phyloP scores from a whole-genome alignment of 2,329 filamentous ascomycete species.

The Alternaria consortialis region DNA sequence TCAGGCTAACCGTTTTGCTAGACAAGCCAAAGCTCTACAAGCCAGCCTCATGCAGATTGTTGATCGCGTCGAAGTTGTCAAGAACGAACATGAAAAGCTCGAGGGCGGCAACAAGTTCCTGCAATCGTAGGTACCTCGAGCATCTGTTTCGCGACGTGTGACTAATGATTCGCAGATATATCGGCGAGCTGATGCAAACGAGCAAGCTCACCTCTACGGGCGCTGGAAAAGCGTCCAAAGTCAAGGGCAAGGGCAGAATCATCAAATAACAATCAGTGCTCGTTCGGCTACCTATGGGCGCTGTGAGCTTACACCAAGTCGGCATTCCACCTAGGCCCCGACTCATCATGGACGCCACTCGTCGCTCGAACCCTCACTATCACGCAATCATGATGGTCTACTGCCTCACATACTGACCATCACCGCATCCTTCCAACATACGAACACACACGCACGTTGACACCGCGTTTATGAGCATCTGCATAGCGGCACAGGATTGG shows the following conservation, averaged over 20 bases:
- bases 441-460: constrained; percentile 27
- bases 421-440: constrained; percentile 22
- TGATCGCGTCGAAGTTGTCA: constrained; percentile 92
- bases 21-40: constrained; percentile 88
- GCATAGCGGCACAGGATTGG: constrained; percentile 46
- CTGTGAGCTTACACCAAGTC: constrained; percentile 31
- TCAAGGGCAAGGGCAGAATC: constrained; percentile 50
- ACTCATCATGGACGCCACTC: constrained; percentile 46
- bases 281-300: constrained; percentile 21
- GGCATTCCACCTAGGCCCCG: constrained; percentile 39
- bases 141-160: neutral
- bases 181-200: constrained; percentile 90
- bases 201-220: constrained; percentile 66
- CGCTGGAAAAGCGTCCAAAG: constrained; percentile 61
- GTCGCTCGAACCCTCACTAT: constrained; percentile 39
- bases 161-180: constrained; percentile 72
- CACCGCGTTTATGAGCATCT: constrained; percentile 47
- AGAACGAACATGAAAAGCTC: constrained; percentile 93
- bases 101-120: constrained; percentile 97
- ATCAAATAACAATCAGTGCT: constrained; percentile 49
- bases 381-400: constrained; percentile 46
- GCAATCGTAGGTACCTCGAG: constrained; percentile 65
- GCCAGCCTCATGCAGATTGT: constrained; percentile 89
- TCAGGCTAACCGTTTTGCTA: constrained; percentile 51
- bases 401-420: constrained; percentile 36